A percentile compares a stretch with the other conserved stretches of the same genome.
Conservation (phyloP, 2,329 filamentous ascomycete genomes). For the Monosporascus sp. region DNA sequence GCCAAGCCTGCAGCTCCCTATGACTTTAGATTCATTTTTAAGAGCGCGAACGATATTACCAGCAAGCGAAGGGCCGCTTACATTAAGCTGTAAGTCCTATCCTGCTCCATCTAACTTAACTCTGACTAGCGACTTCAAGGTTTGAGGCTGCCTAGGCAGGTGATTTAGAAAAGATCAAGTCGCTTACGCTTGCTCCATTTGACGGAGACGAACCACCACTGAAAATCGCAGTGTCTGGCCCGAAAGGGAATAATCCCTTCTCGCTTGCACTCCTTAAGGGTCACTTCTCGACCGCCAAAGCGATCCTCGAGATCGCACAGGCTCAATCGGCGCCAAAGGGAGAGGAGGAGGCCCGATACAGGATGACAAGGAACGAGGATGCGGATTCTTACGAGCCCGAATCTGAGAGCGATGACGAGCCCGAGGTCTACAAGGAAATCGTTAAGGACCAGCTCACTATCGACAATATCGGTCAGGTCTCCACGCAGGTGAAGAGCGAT, state of each 20-base stretch:
- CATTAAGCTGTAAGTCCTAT: conserved; percentile 50
- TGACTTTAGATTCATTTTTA: conserved; percentile 46
- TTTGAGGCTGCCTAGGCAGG: conserved; percentile 71
- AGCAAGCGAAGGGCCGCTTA: conserved; percentile 54
- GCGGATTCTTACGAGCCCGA: conserved; percentile 32
- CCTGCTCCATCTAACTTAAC: not conserved
- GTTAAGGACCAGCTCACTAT: conserved; percentile 67
- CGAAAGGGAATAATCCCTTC: conserved; percentile 51
- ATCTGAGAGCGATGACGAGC: conserved; percentile 30
- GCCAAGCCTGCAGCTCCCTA: conserved; percentile 33
- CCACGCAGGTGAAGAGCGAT: conserved; percentile 61
- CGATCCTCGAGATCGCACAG: conserved; percentile 63
- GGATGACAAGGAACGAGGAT: conserved; percentile 31
- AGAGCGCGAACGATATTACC: conserved; percentile 47
- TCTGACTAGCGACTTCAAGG: conserved; percentile 30
- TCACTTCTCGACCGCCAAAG: conserved; percentile 57
- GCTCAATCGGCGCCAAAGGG: conserved; percentile 61
- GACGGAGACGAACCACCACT: conserved; percentile 53
- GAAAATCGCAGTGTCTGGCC: conserved; percentile 55
- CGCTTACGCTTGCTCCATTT: conserved; percentile 56
- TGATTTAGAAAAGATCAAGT: conserved; percentile 61
- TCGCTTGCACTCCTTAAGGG: conserved; percentile 62
- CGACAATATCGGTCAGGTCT: conserved; percentile 67
- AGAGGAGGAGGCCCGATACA: conserved; percentile 45
- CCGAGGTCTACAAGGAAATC: conserved; percentile 45